Evolutionary conservation across 202 grass and related monocot genomes (phyloP).

Genomic region (Zoysia matrella): DNA sequence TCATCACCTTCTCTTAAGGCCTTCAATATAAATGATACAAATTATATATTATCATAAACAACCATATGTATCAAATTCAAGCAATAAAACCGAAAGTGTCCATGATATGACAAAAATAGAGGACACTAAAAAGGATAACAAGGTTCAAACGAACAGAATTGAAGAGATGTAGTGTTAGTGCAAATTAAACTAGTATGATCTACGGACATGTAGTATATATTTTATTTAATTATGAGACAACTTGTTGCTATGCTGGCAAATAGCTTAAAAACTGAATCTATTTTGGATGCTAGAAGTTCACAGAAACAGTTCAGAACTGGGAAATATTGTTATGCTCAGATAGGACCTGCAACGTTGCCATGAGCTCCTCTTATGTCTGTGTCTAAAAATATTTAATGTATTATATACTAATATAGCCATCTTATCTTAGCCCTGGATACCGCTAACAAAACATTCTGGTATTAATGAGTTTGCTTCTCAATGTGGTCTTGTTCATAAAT

Average conservation of each 20-base stretch:
- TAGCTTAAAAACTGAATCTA: not conserved
- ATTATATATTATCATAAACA: conserved; percentile 5
- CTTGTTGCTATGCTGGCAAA: not conserved
- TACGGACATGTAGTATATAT: conserved; percentile 2
- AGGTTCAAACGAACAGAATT: conserved; percentile 18
- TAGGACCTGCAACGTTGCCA: not conserved
- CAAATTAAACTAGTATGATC: not conserved
- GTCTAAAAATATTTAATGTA: not conserved
- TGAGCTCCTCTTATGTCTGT: not conserved
- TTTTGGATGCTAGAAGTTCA: conserved; percentile 17
- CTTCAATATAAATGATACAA: conserved; percentile 50
- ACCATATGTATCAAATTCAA: not conserved
- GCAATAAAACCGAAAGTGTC: conserved; percentile 20
- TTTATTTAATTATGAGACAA: conserved; percentile 14
- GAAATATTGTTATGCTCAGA: not conserved
- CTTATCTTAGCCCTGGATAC: not conserved
- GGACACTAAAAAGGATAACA: not conserved
- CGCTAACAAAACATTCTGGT: not conserved
- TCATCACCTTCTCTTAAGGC: conserved; percentile 81
- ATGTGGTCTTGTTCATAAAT: conserved; percentile 7
- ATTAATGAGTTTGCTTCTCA: not conserved
- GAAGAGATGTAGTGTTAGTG: not conserved
- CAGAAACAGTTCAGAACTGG: not conserved
- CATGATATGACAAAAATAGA: conserved; percentile 25
- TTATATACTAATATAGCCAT: conserved; percentile 1